A percentile compares a stretch with the other conserved stretches of the same genome.
These are phyloP conservation scores for Gracilaria vermiculophylla DNA, from an alignment of 23 red algal species.

Conservation along the genomic window DNA sequence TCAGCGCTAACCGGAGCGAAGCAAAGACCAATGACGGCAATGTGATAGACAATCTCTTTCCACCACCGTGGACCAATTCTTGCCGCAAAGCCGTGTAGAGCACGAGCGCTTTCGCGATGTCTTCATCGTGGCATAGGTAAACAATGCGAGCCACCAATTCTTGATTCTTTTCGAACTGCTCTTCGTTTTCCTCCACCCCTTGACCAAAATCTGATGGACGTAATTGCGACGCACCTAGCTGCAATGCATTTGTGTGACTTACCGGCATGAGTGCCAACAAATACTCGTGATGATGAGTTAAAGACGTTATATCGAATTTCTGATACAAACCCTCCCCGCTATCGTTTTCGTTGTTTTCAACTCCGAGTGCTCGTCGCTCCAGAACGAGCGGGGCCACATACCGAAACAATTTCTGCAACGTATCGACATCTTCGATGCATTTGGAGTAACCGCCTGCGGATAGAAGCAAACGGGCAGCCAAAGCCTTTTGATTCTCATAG, in stretches of 20 bases:
- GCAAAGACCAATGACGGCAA: slow-evolving; percentile 77
- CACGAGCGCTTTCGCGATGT: slow-evolving; percentile 36
- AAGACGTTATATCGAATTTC: slow-evolving; percentile 25
- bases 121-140: slow-evolving; percentile 63
- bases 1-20: slow-evolving; percentile 44
- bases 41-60: slow-evolving; percentile 45
- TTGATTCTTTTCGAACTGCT: slow-evolving; percentile 47
- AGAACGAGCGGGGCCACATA: slow-evolving; percentile 58
- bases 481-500: slow-evolving; percentile 46
- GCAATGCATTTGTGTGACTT: not conserved
- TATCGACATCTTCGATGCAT: slow-evolving; percentile 62
- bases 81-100: slow-evolving; percentile 51
- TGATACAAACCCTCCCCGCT: slow-evolving; percentile 14
- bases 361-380: slow-evolving; percentile 20
- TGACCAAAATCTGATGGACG: not conserved
- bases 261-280: slow-evolving; percentile 47
- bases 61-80: slow-evolving; percentile 53
- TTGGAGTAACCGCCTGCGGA: slow-evolving; percentile 14
- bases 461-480: slow-evolving; percentile 35
- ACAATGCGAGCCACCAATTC: slow-evolving; percentile 73
- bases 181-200: slow-evolving; percentile 17
- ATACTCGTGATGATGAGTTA: slow-evolving; percentile 51
- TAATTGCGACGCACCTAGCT: not conserved
- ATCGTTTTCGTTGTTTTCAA: not conserved
- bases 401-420: slow-evolving; percentile 65